Base-by-base conservation (phyloP, 1,284 basidiomycete genomes). In the Fomes fomentarius region DNA sequence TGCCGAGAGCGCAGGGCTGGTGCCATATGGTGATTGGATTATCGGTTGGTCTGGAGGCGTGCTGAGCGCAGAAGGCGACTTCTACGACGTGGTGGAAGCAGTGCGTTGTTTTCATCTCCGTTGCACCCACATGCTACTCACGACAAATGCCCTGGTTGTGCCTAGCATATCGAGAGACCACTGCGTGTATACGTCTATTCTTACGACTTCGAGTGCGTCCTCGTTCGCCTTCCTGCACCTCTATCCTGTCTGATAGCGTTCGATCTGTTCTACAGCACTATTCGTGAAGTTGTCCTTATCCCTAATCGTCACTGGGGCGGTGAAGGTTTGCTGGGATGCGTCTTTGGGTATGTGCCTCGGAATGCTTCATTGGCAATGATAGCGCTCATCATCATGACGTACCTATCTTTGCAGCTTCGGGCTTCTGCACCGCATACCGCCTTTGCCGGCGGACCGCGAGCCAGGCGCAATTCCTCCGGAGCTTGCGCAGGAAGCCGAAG, bases 251-350 rank as follows among this genome's bases (percentile, higher is more conserved):
- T 53, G 48, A 57, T 51, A 22, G 19, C 21, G 38, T 57, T 44
- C 54, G 50, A 17, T 39, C 38, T 50, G 28, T 37, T 41, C 28
- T 46, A 65, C 66, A 96, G 93, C 71, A 92, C 93, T 47, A 81
- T 96, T 45, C 82, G 94, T 61, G 94, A 96, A 69, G 94, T 96
- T 9, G 92, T 96, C 21, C 73, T 96, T 26, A 92, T 97, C 39
- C 95, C 95, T 9, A 98, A 97, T 69, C 82, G 93, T 52, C 91
- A 96, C 63, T 98, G 95, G 95, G 95, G 94, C 42, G 95, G 95
- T 9, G 94, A 96, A 67, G 95, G 95, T 0, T 78, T 98, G 26
- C 76, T 98, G 17, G 95, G 95, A 44, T 97, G 95, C 65, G 91
- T 96, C 26, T 96, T 97, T 56, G 95, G 93, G 91, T 93, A 66